phyloP scores from a whole-genome alignment of 179 eudicot genomes.

The Silene noctiflora region DNA sequence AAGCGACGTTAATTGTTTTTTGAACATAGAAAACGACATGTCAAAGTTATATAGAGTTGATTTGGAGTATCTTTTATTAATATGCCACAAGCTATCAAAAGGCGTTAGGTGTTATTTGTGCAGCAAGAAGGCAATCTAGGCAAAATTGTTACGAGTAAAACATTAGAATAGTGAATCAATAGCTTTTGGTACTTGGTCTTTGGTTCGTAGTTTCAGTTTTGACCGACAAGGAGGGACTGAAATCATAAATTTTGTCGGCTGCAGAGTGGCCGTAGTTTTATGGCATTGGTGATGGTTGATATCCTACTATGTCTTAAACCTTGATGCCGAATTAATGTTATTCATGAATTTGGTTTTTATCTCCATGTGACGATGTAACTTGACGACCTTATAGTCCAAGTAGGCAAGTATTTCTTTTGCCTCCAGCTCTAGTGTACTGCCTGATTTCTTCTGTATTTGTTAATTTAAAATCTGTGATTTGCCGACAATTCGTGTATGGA shows the following conservation, averaged over 20 bases:
- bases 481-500: not conserved
- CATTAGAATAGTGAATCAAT: not conserved
- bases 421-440: not conserved
- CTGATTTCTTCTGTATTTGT: not conserved
- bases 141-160: too few relatives aligned
- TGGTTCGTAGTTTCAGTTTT: not conserved
- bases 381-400: not conserved
- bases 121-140: not conserved
- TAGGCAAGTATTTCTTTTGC: not conserved
- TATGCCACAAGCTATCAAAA: not conserved
- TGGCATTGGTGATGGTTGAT: not conserved
- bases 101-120: not conserved
- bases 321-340: too few relatives aligned
- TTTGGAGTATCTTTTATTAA: not conserved
- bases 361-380: too few relatives aligned
- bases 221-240: not conserved
- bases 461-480: not conserved
- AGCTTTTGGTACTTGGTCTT: not conserved
- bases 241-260: not conserved
- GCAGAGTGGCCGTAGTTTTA: not conserved
- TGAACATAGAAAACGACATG: not conserved
- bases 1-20: not conserved
- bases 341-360: not conserved
- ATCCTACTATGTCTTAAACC: too few relatives aligned
- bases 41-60: not conserved